Conservation (phyloP, 2,329 filamentous ascomycete species). For the Colletotrichum eremochloae region DNA sequence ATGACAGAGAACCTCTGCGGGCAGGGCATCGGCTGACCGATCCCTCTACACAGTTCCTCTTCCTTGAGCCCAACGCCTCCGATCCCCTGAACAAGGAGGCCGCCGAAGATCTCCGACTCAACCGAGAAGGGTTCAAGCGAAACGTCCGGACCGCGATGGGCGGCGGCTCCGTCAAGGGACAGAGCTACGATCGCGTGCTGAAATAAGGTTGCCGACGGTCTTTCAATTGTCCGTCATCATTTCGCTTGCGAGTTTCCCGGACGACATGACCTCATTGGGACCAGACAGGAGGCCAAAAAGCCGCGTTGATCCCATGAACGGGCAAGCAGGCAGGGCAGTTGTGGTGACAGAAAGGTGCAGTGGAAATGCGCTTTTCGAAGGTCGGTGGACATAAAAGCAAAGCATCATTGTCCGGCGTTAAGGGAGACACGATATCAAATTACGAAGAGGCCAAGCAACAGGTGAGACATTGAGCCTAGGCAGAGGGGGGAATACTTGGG, state of each 20-base stretch:
- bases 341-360: slow-evolving; percentile 7
- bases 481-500: not conserved
- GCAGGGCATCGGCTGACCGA: slow-evolving; percentile 43
- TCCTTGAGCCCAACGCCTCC: slow-evolving; percentile 96
- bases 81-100: slow-evolving; percentile 99
- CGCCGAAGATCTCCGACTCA: slow-evolving; percentile 88
- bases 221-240: not conserved
- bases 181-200: slow-evolving; percentile 83
- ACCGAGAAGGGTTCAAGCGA: slow-evolving; percentile 89
- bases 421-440: slow-evolving; percentile 34
- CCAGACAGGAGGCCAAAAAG: not conserved
- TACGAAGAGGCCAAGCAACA: slow-evolving; percentile 16
- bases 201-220: slow-evolving; percentile 59
- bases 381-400: slow-evolving; percentile 33
- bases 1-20: too few relatives aligned
- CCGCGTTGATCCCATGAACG: slow-evolving; percentile 3
- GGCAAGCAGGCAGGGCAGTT: slow-evolving; percentile 15
- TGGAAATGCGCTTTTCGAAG: slow-evolving; percentile 27
- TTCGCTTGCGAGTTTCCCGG: not conserved
- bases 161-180: slow-evolving; percentile 80
- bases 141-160: slow-evolving; percentile 89
- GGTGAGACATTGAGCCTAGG: slow-evolving; percentile 20
- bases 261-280: not conserved
- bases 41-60: slow-evolving; percentile 78
- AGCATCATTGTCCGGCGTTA: slow-evolving; percentile 41